Percentiles rank a stretch among this genome's conserved stretches.
Evolutionary conservation across 805 yeast species (phyloP).

Genomic region (Millerozyma acaciae): DNA sequence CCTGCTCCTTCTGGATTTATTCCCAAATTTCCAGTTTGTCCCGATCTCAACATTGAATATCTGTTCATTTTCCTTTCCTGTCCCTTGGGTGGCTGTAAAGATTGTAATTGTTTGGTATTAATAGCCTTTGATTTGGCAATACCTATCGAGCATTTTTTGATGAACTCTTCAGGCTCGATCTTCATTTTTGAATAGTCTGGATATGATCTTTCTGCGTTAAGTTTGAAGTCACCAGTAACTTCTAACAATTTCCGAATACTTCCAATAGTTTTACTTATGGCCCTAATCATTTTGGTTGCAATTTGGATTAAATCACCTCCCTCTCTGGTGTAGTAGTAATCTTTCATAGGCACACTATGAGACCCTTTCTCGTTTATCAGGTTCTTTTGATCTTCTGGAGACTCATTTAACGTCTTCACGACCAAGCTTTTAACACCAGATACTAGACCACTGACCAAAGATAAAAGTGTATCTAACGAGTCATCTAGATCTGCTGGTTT

Average conservation of each 20-base stretch:
- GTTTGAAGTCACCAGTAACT: constrained; percentile 62
- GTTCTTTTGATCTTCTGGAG: constrained; percentile 28
- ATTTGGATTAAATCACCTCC: constrained; percentile 62
- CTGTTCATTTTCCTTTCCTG: constrained; percentile 30
- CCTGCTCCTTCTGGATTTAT: constrained; percentile 48
- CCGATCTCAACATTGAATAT: constrained; percentile 49
- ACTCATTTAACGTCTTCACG: constrained; percentile 46
- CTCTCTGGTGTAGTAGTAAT: constrained; percentile 59
- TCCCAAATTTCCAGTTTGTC: constrained; percentile 46
- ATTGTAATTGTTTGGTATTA: constrained; percentile 20
- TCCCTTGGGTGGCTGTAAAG: constrained; percentile 17
- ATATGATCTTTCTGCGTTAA: constrained; percentile 57
- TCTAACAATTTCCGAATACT: constrained; percentile 51
- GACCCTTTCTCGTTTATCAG: constrained; percentile 6
- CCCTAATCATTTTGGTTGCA: constrained; percentile 56
- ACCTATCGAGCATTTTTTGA: constrained; percentile 58
- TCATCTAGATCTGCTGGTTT: constrained; percentile 42
- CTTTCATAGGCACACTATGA: constrained; percentile 9
- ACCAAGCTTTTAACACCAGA: constrained; percentile 62
- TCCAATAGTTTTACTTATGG: constrained; percentile 46
- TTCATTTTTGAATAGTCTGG: constrained; percentile 59
- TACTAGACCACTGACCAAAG: constrained; percentile 62
- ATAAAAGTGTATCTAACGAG: constrained; percentile 54
- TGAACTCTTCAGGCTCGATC: constrained; percentile 57
- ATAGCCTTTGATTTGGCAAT: constrained; percentile 40